Evolutionary conservation across 2,329 filamentous ascomycete species (phyloP), one percentile per base, ranked within the genome.

Genomic region (Trichoderma cornu-damae): DNA sequence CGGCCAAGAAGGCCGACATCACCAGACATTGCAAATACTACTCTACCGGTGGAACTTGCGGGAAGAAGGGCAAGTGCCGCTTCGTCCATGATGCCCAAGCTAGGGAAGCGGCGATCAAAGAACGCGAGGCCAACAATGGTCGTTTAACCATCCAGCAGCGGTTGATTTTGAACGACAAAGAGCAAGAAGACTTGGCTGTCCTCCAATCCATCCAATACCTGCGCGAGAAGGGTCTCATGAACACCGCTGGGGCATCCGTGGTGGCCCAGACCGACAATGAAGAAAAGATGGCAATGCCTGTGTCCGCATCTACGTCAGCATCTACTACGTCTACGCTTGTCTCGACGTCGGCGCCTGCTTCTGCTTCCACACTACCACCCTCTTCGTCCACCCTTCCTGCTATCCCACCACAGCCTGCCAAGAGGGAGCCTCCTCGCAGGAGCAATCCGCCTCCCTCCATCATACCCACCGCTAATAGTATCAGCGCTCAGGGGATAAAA

Each of bases 11-110:
- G 67, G 83, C 83, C 49, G 83, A 86, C 65, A 78, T 84, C 40
- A 78, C 81, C 50, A 83, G 81, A 62, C 84, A 86, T 66, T 87
- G 84, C 80, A 87, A 87, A 72, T 87, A 87, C 70, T 87, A 81
- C 68, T 85, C 84, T 37, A 87, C 84, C 52, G 84, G 84, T 63
- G 84, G 84, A 60, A 84, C 77, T 58, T 87, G 84, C 72, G 84
- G 84, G 52, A 87, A 87, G 78, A 86, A 86, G 79, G 82, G 83
- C 82, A 87, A 87, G 83, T 87, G 84, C 76, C 84, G 84, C 73
- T 87, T 87, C 72, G 82, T 86, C 62, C 84, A 87, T 69, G 84
- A 87, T 67, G 78, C 79, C 16, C 79, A 80, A 61, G 80, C 85
- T 58, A 78, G 84, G 63, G 82, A 84, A 65, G 81, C 81, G 62